Percentiles rank a stretch among this genome's conserved stretches.
Conservation (phyloP, 805 yeast genomes). For the Alloascoidea hylecoeti region DNA sequence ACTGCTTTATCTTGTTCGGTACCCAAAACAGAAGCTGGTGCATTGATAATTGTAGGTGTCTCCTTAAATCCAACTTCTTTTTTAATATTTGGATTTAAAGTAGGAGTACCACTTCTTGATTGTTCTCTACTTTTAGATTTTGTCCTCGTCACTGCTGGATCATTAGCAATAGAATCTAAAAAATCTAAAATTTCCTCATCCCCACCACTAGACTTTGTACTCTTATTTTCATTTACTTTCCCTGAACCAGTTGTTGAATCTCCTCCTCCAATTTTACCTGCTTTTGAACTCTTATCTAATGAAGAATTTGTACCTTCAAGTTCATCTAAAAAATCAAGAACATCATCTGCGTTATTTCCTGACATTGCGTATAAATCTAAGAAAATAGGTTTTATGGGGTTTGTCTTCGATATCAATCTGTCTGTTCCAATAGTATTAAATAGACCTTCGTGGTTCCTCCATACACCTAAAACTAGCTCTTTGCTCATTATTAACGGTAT, state of each 20-base stretch:
- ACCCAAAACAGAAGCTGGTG: conserved; percentile 2
- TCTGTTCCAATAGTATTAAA: no score
- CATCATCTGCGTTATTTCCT: conserved; percentile 1
- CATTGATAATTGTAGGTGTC: conserved; percentile 5
- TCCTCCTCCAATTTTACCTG: background rate
- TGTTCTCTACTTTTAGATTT: conserved; percentile 2
- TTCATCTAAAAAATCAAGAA: conserved; percentile 2
- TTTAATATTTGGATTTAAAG: background rate
- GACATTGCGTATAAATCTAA: no score
- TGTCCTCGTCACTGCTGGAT: conserved; percentile 7
- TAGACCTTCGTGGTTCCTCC: no score
- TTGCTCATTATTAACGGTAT: no score
- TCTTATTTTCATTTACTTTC: background rate
- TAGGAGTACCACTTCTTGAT: conserved; percentile 9
- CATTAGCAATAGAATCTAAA: conserved; percentile 21
- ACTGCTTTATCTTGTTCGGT: conserved; percentile 2
- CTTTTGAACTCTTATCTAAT: background rate
- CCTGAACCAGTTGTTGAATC: background rate
- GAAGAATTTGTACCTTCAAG: background rate
- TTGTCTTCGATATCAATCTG: no score
- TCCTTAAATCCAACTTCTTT: no score
- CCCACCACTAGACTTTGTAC: no score
- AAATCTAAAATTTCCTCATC: conserved; percentile 27
- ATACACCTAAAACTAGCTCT: no score
- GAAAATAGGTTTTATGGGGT: no score